Evolutionary conservation across 208 protist species (phyloP).

Genomic region (Trypanosoma boissoni): DNA sequence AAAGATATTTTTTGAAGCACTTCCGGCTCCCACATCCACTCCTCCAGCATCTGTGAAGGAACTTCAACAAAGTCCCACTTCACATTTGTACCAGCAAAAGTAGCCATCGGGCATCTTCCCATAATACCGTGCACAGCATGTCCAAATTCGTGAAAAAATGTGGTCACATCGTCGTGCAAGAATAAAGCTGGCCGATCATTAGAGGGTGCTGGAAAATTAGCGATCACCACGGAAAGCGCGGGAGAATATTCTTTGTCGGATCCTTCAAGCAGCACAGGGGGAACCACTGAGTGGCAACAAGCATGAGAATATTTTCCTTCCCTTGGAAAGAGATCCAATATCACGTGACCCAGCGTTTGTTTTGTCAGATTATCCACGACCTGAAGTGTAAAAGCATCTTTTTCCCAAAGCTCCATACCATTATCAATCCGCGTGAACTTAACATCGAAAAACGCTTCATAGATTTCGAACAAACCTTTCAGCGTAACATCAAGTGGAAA

Average conservation of each 20-base stretch:
- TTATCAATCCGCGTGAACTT: conserved; percentile 70
- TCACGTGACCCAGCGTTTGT: conserved; percentile 67
- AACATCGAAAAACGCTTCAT: conserved; percentile 81
- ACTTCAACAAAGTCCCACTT: conserved; percentile 90
- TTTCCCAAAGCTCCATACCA: conserved; percentile 69
- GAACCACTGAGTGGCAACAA: conserved; percentile 78
- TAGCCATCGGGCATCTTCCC: conserved; percentile 71
- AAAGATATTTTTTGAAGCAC: conserved; percentile 74
- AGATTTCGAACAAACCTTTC: conserved; percentile 77
- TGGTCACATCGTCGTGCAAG: conserved; percentile 75
- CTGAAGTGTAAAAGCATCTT: conserved; percentile 60
- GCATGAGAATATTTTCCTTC: conserved; percentile 86
- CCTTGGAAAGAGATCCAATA: conserved; percentile 83
- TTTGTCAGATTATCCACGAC: conserved; percentile 60
- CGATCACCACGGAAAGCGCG: conserved; percentile 69
- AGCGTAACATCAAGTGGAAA: conserved; percentile 81
- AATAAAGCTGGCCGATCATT: conserved; percentile 73
- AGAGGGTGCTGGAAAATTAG: conserved; percentile 72
- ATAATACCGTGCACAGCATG: conserved; percentile 84
- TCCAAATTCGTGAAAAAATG: conserved; percentile 92
- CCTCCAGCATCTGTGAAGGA: conserved; percentile 88
- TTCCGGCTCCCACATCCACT: conserved; percentile 87
- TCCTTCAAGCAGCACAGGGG: conserved; percentile 45
- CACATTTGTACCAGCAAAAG: conserved; percentile 69
- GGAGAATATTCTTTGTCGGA: conserved; percentile 70